Base-by-base conservation (phyloP, 352 stramenopile species). In the Thraustochytrium sp. region DNA sequence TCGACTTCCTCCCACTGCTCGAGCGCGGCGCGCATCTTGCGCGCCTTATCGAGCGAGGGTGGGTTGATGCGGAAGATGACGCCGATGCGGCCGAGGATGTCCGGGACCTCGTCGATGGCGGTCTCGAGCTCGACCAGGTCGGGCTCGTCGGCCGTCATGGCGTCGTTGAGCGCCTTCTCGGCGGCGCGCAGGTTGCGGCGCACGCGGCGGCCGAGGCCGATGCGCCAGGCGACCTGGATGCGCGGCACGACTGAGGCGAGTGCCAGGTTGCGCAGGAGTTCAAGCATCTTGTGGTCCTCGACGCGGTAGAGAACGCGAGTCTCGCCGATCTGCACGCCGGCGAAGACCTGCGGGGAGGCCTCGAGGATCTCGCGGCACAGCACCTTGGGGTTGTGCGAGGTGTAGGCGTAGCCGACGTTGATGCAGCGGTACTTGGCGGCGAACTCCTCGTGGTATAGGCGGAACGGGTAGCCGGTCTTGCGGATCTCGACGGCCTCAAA, bases 401-500 rank as follows among this genome's bases (percentile, higher is more conserved):
- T 18, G 44, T 84, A 84, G 8, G 34, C 49, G 61, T 63, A 84
- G 34, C 56, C 56, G n/a, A 80, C 36, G 75, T 84, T 84, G 61
- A 84, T 84, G 74, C 82, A 85, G 26, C 68, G 54, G 82, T 85
- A 85, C 38, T 42, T 37, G 1, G 18, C 23, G 29, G 37, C 82
- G 48, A 85, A 85, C 31, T 84, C 89, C 82, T 94, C 86, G 86
- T 99, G 96, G 46, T 89, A 89, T 26, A 99, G 92, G 82, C 97
- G 94, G 78, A 99, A 96, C 37, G 97, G 97, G 87, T 98, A 99
- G 3, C 97, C 97, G 48, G 96, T 92, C 53, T 96, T 94, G 82
- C 97, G 97, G 36, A 99, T 97, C 64, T 96, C 93, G 34, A 99
- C 96, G 16, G 97, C 97, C 87, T 99, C 97, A 9, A 99, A 91